Evolutionary conservation across 2,329 filamentous ascomycete genomes (phyloP).

Genomic region (Microcyclosporella mali): DNA sequence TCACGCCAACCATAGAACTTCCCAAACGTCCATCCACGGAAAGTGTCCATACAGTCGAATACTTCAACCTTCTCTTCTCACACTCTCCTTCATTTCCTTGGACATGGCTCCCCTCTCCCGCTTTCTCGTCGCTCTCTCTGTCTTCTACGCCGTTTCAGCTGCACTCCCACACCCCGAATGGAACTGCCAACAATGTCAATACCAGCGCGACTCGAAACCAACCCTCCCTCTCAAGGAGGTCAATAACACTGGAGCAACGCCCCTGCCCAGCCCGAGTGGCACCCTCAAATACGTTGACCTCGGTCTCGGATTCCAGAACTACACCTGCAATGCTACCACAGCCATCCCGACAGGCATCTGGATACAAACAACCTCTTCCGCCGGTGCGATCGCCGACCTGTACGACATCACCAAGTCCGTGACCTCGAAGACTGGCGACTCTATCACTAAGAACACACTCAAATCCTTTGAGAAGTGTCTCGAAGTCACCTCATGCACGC

Average conservation of each 20-base stretch:
- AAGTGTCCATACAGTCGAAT: neutral
- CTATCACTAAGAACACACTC: constrained; percentile 10
- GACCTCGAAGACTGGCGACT: constrained; percentile 31
- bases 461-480: constrained; percentile 19
- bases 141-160: constrained; percentile 8
- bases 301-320: constrained; percentile 64
- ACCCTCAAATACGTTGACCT: constrained; percentile 45
- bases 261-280: constrained; percentile 14
- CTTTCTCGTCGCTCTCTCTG: constrained; percentile 10
- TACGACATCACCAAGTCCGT: constrained; percentile 7
- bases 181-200: neutral
- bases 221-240: constrained; percentile 14
- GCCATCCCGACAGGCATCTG: constrained; percentile 20
- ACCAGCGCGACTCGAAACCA: constrained; percentile 3
- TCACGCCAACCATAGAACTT: constrained; percentile 1
- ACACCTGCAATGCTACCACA: constrained; percentile 49
- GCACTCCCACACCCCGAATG: constrained; percentile 1
- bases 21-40: neutral
- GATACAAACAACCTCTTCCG: constrained; percentile 29
- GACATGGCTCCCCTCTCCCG: constrained; percentile 11
- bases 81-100: neutral
- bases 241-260: constrained; percentile 12
- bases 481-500: constrained; percentile 10
- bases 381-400: constrained; percentile 40
- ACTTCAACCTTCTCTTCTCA: neutral